These are phyloP conservation scores for Glycine soja DNA, from an alignment of 306 rosid genomes.

Conservation along the genomic window DNA sequence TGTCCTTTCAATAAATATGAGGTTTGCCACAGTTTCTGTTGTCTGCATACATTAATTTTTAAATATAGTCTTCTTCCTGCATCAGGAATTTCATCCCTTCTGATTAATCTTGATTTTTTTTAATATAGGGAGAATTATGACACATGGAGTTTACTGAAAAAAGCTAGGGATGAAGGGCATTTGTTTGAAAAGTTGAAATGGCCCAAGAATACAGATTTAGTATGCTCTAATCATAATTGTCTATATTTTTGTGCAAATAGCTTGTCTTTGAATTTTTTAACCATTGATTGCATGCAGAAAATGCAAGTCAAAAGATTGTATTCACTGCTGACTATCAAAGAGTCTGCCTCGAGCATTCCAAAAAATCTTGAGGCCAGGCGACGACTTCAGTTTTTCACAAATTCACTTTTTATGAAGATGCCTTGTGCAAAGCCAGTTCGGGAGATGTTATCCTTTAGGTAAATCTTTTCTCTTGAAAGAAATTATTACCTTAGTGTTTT, in stretches of 20 bases:
- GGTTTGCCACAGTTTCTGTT: constrained; percentile 56
- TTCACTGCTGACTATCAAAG: constrained; percentile 86
- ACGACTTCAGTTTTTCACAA: constrained; percentile 81
- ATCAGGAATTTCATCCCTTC: constrained; percentile 5
- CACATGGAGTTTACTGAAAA: constrained; percentile 69
- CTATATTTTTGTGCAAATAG: constrained; percentile 1
- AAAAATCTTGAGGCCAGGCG: constrained; percentile 94
- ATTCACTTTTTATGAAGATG: constrained; percentile 94
- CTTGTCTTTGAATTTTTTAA: constrained; percentile 37
- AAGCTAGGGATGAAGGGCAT: constrained; percentile 79
- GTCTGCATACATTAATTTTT: constrained; percentile 1
- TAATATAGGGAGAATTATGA: constrained; percentile 70
- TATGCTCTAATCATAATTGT: constrained; percentile 51
- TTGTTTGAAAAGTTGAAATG: constrained; percentile 84
- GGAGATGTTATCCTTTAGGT: constrained; percentile 91
- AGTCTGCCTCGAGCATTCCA: constrained; percentile 89
- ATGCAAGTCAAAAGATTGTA: constrained; percentile 80
- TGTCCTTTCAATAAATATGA: constrained; percentile 69
- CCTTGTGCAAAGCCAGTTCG: constrained; percentile 81
- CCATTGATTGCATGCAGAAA: constrained; percentile 57
- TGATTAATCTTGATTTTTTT: constrained; percentile 38
- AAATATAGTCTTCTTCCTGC: not conserved
- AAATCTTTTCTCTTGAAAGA: constrained; percentile 26
- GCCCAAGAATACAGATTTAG: constrained; percentile 78
- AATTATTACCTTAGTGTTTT: constrained; percentile 34